phyloP scores from a whole-genome alignment of 805 yeast species.

The Wickerhamomyces rabaulensis region DNA sequence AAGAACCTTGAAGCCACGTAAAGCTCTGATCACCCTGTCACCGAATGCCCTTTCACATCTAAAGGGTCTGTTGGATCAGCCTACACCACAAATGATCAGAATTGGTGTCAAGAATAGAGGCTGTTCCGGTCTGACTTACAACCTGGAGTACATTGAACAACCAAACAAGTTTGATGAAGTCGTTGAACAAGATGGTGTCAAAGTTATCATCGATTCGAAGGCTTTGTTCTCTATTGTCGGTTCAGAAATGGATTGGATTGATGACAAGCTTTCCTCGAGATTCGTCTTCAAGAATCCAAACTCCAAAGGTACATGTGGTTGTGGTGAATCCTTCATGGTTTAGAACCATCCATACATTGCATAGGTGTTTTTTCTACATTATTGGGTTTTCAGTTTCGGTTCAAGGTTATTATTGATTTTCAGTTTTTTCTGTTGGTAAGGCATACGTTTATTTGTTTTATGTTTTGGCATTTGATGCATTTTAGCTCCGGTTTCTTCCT shows the following conservation, averaged over 20 bases:
- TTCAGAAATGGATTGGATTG: conserved; percentile 97
- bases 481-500: neutral
- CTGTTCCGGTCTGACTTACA: conserved; percentile 91
- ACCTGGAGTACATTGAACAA: conserved; percentile 80
- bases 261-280: conserved; percentile 82
- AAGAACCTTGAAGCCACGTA: conserved; percentile 77
- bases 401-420: neutral
- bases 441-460: neutral
- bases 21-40: conserved; percentile 80
- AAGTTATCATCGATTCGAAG: conserved; percentile 89
- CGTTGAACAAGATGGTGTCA: conserved; percentile 90
- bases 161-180: conserved; percentile 96
- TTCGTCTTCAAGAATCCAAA: conserved; percentile 95
- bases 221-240: conserved; percentile 95
- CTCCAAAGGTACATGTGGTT: conserved; percentile 96
- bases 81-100: conserved; percentile 83
- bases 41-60: conserved; percentile 74
- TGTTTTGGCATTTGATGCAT: neutral
- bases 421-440: neutral
- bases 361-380: neutral
- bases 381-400: neutral
- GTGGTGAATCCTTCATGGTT: conserved; percentile 98
- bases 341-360: conserved; percentile 25
- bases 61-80: conserved; percentile 60
- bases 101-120: conserved; percentile 96